Conservation (phyloP, 257 asterid genomes). For the Capsicum rhomboideum region DNA sequence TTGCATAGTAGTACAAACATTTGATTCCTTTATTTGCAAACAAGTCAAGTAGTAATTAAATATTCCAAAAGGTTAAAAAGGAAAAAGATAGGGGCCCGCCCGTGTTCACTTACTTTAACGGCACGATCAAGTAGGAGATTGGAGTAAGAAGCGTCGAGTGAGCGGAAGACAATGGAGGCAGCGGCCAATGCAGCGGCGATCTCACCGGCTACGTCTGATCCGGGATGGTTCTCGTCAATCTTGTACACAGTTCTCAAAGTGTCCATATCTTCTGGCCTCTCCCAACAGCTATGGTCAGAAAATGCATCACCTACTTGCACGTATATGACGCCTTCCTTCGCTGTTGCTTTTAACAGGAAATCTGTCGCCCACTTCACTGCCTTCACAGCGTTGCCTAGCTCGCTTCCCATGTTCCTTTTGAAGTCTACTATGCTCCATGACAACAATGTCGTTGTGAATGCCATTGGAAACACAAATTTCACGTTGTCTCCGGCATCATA, state of each 20-base stretch:
- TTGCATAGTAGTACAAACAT: too few species aligned
- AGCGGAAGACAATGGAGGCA: constrained; percentile 77
- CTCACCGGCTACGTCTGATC: constrained; percentile 89
- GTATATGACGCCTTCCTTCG: constrained; percentile 54
- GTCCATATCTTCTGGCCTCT: constrained; percentile 90
- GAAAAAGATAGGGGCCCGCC: background rate
- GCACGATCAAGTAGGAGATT: constrained; percentile 65
- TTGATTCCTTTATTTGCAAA: background rate
- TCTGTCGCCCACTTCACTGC: constrained; percentile 83
- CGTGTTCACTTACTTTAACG: constrained; percentile 36
- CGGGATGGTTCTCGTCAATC: constrained; percentile 57
- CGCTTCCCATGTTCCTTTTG: constrained; percentile 56
- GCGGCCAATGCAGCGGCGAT: constrained; percentile 94
- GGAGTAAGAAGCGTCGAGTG: constrained; percentile 66
- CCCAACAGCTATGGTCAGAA: constrained; percentile 90
- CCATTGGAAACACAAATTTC: constrained; percentile 87
- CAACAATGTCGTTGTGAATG: constrained; percentile 64
- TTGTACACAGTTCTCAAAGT: constrained; percentile 55
- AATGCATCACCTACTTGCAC: constrained; percentile 77
- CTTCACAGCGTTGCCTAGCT: constrained; percentile 44
- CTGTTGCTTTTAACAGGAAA: constrained; percentile 71
- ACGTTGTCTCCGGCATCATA: constrained; percentile 92
- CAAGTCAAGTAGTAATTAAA: background rate
- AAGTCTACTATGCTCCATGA: constrained; percentile 83
- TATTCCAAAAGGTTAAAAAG: background rate